phyloP scores from a whole-genome alignment of 2,329 filamentous ascomycete genomes.

The Nigrospora sphaerica region DNA sequence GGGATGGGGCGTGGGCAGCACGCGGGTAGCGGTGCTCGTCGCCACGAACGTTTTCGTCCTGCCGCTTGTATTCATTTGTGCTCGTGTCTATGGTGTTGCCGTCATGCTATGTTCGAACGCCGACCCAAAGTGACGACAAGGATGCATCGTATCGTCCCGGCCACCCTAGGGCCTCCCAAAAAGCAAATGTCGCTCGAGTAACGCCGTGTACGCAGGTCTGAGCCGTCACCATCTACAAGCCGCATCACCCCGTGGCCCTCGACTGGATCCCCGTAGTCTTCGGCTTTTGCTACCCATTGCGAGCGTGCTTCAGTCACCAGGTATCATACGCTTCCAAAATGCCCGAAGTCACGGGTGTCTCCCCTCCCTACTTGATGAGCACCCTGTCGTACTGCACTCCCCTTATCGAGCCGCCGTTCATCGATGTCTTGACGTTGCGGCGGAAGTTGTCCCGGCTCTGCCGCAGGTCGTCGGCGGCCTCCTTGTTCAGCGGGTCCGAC shows the following conservation, averaged over 20 bases:
- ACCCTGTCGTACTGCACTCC: conserved; percentile 73
- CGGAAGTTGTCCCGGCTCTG: conserved; percentile 83
- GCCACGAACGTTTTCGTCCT: too few species aligned
- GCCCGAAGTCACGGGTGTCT: too few species aligned
- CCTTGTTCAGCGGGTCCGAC: conserved; percentile 96
- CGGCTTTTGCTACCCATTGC: not conserved
- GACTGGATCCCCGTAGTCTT: not conserved
- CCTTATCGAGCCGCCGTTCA: conserved; percentile 73
- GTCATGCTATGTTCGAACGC: conserved; percentile 1
- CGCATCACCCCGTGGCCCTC: not conserved
- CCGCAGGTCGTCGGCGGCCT: conserved; percentile 88
- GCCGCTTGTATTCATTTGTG: not conserved
- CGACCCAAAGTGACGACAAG: not conserved
- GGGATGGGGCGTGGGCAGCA: too few species aligned
- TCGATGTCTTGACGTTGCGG: conserved; percentile 77
- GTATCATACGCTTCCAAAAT: not conserved
- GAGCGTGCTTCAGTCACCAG: not conserved
- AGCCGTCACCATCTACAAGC: not conserved
- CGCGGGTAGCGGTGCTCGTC: not conserved
- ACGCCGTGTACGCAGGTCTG: not conserved
- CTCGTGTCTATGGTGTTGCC: conserved; percentile 1
- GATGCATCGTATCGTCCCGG: too few species aligned
- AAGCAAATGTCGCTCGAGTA: conserved; percentile 3
- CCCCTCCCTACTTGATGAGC: conserved; percentile 42
- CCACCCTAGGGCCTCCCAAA: not conserved